Conservation (phyloP, 2,329 filamentous ascomycete genomes). For the Trichoderma pleuroti region DNA sequence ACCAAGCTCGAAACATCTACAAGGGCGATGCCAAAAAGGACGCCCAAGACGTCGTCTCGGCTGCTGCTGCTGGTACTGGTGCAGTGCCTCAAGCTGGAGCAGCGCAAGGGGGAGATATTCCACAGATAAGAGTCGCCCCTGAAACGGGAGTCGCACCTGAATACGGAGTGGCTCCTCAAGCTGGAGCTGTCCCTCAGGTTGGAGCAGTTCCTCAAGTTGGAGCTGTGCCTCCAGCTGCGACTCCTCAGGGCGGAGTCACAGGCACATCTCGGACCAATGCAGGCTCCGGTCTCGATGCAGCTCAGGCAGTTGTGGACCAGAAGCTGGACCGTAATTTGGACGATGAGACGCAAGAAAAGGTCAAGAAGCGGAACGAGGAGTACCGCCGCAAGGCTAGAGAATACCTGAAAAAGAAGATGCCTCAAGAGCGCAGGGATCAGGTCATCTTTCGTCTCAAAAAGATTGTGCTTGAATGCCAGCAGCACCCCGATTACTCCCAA, state of each 20-base stretch:
- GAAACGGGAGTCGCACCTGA: neutral
- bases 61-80: conserved; percentile 52
- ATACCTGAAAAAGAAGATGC: conserved; percentile 83
- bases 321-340: conserved; percentile 61
- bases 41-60: conserved; percentile 54
- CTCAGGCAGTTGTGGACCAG: conserved; percentile 48
- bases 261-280: conserved; percentile 32
- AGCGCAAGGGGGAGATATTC: conserved; percentile 19
- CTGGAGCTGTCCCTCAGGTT: conserved; percentile 22
- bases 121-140: neutral
- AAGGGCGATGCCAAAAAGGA: conserved; percentile 55
- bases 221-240: conserved; percentile 35
- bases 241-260: neutral
- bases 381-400: conserved; percentile 55
- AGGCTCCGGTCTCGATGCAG: conserved; percentile 32
- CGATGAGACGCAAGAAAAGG: conserved; percentile 57
- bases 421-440: conserved; percentile 88
- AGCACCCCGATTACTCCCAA: conserved; percentile 87
- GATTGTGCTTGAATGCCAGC: conserved; percentile 95
- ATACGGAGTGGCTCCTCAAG: conserved; percentile 38
- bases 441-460: conserved; percentile 90
- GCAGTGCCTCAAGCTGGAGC: neutral
- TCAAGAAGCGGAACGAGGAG: conserved; percentile 42
- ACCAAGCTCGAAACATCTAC: conserved; percentile 63
- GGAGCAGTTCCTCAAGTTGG: conserved; percentile 21